A percentile compares a stretch with the other conserved stretches of the same genome.
Evolutionary conservation across 441 rosid species (phyloP).

Genomic region (Adansonia grandidieri): DNA sequence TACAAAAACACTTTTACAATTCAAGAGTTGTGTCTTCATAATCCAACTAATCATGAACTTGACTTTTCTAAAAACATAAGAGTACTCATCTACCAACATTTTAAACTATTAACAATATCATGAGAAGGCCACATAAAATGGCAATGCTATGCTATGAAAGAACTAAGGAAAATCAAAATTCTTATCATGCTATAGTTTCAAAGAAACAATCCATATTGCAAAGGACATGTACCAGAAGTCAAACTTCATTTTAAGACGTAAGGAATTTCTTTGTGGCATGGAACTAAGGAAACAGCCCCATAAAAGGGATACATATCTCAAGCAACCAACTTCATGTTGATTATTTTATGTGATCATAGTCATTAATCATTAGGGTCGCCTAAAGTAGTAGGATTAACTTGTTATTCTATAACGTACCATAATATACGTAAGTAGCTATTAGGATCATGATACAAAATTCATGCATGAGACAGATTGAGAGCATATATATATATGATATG

Average conservation of each 20-base stretch:
- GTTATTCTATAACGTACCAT: background rate
- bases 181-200: background rate
- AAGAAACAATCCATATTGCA: conserved; percentile 6
- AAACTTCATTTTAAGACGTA: conserved; percentile 9
- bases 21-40: too few species aligned
- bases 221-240: conserved; percentile 10
- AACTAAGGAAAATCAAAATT: conserved; percentile 13
- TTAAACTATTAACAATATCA: background rate
- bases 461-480: conserved; percentile 13
- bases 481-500: background rate
- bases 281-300: background rate
- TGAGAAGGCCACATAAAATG: conserved; percentile 6
- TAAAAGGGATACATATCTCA: background rate
- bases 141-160: background rate
- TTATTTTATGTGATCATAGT: background rate
- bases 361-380: background rate
- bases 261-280: background rate
- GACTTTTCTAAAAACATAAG: too few species aligned
- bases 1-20: too few species aligned
- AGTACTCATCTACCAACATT: too few species aligned
- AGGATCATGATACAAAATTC: background rate
- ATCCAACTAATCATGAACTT: too few species aligned
- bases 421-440: background rate
- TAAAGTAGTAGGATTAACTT: background rate
- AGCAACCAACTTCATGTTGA: background rate